A percentile compares a stretch with the other conserved stretches of the same genome.
phyloP scores from a whole-genome alignment of 108 stramenopile species.

The Pseudonitzschia delicatissima region DNA sequence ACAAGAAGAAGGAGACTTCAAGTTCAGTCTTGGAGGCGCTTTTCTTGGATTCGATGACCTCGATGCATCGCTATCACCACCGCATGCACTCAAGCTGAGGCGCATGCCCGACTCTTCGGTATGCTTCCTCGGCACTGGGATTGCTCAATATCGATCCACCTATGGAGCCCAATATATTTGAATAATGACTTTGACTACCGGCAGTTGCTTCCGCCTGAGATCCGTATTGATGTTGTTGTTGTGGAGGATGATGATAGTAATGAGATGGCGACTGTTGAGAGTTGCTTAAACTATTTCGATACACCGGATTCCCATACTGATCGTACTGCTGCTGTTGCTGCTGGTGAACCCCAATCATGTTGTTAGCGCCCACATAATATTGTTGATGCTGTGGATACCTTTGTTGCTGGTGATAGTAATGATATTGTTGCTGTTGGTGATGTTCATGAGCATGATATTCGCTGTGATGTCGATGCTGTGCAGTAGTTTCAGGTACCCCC shows the following conservation, averaged over 20 bases:
- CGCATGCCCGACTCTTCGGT: slow-evolving; percentile 36
- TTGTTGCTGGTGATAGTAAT: slow-evolving; percentile 15
- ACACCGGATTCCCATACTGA: not conserved
- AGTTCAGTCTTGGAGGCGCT: slow-evolving; percentile 7
- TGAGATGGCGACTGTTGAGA: not conserved
- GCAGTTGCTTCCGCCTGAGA: not conserved
- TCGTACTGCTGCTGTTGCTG: slow-evolving; percentile 12
- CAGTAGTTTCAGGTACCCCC: not conserved
- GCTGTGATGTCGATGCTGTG: not conserved
- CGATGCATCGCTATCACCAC: slow-evolving; percentile 8
- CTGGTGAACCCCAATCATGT: not conserved
- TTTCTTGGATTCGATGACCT: not conserved
- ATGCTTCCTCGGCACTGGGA: slow-evolving; percentile 35
- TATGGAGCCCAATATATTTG: not conserved
- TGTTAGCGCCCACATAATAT: not conserved
- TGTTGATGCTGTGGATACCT: not conserved
- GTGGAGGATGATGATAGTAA: too few relatives aligned
- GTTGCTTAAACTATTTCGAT: not conserved
- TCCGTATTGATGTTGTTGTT: not conserved
- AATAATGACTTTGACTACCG: slow-evolving; percentile 2
- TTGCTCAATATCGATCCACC: not conserved
- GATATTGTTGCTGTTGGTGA: slow-evolving; percentile 18
- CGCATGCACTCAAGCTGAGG: slow-evolving; percentile 34
- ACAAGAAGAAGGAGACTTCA: slow-evolving; percentile 1
- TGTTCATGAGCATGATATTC: not conserved